Conservation (phyloP, 768 basidiomycete species). For the Panaeolus cyanescens region DNA sequence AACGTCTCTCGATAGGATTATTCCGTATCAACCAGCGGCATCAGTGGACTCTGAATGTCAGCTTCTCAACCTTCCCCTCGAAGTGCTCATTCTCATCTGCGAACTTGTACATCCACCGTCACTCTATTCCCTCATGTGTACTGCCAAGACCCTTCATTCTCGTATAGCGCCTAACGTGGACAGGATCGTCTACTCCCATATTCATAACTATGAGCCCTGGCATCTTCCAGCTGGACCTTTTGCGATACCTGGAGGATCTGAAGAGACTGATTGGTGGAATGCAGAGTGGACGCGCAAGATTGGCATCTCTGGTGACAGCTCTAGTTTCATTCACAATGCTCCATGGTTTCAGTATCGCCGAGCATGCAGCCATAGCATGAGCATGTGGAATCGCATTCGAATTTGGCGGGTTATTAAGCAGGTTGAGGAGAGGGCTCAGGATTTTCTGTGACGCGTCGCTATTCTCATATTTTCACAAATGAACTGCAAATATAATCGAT, state of each 20-base stretch:
- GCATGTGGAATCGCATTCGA: constrained; percentile 16
- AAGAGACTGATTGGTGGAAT: not conserved
- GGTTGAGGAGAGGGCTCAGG: not conserved
- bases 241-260: not conserved
- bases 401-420: constrained; percentile 14
- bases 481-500: no score
- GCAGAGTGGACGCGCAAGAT: not conserved
- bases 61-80: not conserved
- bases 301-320: not conserved
- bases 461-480: no score
- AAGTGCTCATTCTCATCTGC: not conserved
- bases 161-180: not conserved
- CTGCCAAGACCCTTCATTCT: not conserved
- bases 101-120: not conserved
- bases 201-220: not conserved
- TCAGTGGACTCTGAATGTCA: not conserved
- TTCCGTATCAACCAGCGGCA: not conserved
- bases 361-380: constrained; percentile 8
- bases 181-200: not conserved
- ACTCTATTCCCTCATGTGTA: not conserved
- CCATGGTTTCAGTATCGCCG: not conserved
- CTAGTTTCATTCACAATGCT: not conserved
- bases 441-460: no score
- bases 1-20: not conserved
- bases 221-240: not conserved